Percentiles rank a stretch among this genome's conserved stretches.
Conservation (phyloP, 306 rosid species). For the Inga laurina region DNA sequence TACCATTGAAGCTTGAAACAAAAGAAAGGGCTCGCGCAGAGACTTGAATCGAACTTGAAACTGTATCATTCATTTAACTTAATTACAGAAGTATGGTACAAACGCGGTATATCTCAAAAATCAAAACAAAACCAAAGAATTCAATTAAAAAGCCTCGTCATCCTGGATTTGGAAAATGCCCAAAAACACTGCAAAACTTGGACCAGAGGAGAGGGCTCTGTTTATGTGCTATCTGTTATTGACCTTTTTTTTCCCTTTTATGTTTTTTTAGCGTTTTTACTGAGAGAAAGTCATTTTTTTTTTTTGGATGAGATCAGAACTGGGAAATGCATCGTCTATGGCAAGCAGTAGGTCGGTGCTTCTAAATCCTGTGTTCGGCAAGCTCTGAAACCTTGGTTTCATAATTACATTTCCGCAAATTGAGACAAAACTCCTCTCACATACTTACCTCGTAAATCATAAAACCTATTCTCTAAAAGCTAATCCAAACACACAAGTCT, state of each 20-base stretch:
- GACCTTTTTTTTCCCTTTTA: background rate
- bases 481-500: constrained; percentile 29
- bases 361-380: background rate
- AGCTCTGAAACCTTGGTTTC: too few species aligned
- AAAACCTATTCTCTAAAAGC: too few species aligned
- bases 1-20: background rate
- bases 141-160: constrained; percentile 66
- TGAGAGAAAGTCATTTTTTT: constrained; percentile 29
- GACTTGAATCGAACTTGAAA: constrained; percentile 23
- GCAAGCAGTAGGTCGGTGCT: constrained; percentile 62
- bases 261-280: constrained; percentile 28
- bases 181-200: constrained; percentile 51
- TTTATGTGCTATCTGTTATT: constrained; percentile 37
- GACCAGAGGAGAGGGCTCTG: constrained; percentile 80
- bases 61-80: constrained; percentile 31
- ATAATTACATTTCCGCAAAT: too few species aligned
- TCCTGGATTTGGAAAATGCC: constrained; percentile 68
- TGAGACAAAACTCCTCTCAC: too few species aligned
- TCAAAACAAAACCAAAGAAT: background rate
- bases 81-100: constrained; percentile 41
- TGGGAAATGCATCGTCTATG: constrained; percentile 94
- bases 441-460: too few species aligned
- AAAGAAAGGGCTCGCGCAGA: background rate
- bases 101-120: constrained; percentile 26
- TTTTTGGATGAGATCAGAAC: constrained; percentile 38